Evolutionary conservation across 371 early-diverging fungal genomes (phyloP).

Genomic region (Mortierella sp.): DNA sequence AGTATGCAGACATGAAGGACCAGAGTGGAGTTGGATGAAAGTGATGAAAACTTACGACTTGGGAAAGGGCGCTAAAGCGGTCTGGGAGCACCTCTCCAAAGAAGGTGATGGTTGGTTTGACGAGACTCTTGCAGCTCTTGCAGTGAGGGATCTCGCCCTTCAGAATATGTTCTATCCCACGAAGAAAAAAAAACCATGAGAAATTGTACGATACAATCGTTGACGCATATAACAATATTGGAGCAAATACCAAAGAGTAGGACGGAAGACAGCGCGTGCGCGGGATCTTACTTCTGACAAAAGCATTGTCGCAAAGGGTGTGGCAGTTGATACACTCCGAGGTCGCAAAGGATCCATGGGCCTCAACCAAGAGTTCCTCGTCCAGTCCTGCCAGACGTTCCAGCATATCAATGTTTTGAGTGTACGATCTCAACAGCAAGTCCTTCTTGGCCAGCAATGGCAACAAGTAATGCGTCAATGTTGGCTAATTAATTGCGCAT

Average conservation of each 20-base stretch:
- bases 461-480: conserved; percentile 90
- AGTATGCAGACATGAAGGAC: background rate
- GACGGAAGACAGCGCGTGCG: background rate
- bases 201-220: background rate
- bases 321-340: conserved; percentile 82
- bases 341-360: conserved; percentile 92
- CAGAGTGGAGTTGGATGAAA: background rate
- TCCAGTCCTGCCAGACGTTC: conserved; percentile 87
- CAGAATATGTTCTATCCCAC: conserved; percentile 58
- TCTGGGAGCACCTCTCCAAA: conserved; percentile 93
- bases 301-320: conserved; percentile 53
- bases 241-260: background rate
- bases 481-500: conserved; percentile 67
- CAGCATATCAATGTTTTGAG: conserved; percentile 97
- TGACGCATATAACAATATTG: background rate
- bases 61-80: conserved; percentile 72
- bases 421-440: conserved; percentile 85
- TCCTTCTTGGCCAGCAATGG: conserved; percentile 80
- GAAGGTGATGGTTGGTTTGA: conserved; percentile 96
- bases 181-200: background rate
- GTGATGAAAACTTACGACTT: conserved; percentile 52
- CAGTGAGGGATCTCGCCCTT: conserved; percentile 79
- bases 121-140: conserved; percentile 71
- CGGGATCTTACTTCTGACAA: conserved; percentile 54
- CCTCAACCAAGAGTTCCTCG: conserved; percentile 84